Base-by-base conservation (phyloP, 805 yeast species). In the Saturnispora mendoncae region DNA sequence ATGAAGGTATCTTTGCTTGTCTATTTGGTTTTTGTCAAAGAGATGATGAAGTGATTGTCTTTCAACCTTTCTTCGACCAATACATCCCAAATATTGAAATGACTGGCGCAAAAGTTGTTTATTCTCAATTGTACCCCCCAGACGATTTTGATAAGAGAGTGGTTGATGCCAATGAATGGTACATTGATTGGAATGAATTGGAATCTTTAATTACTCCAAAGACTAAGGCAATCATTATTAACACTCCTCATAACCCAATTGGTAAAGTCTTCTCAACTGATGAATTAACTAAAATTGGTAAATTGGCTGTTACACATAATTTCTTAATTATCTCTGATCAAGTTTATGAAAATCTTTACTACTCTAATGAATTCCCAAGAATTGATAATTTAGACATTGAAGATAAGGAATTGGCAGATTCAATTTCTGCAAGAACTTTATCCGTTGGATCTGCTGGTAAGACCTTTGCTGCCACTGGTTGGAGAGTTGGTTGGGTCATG, bases 401-500 rank as follows among this genome's bases (percentile, higher is more conserved):
- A 4, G 95, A 87, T 53, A 34, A 34, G 20, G 39, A 34, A n/a
- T 24, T 40, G 15, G 43, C 38, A 7, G n/a, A 29, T 4, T 17
- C 25, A 17, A 72, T 87, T 45, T 80, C 74, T 21, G 75, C 76
- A 44, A 68, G 87, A 54, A 85, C 97, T 0, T 65, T 92, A 42
- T 80, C 97, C 3, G 94, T 92, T 18, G 97, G 97, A 1, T 85
- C 96, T 23, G 98, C 97, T 6, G 98, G 98, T 48, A 92, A 92
- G 62, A 78, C 95, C 0, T 92, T 92, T 66, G 95, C 96, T n/a
- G 95, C 95, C 33, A 92, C 98, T 10, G 98, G 98, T 41, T 92
- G 97, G 97, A 80, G 98, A 68, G 75, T 92, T 40, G 98, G 98
- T 41, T 92, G 95, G 94, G 72, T 90, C 29, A 79, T 88, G 47